Evolutionary conservation across 1,284 basidiomycete species (phyloP).

Genomic region (Cutaneotrichosporon cutaneum): DNA sequence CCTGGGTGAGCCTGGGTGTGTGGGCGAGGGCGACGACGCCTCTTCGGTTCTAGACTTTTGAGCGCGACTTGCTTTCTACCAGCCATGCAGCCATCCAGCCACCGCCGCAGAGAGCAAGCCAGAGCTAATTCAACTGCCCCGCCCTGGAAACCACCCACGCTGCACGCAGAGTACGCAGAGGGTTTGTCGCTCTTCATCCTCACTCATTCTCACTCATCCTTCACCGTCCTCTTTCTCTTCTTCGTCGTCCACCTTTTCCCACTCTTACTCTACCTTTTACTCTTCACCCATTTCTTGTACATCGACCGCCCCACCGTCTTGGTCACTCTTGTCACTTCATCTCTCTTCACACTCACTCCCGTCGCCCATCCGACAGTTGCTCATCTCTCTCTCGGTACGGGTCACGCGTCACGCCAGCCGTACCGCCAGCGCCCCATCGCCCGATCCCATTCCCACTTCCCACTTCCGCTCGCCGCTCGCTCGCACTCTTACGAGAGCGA

Average conservation of each 20-base stretch:
- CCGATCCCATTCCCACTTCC: not conserved
- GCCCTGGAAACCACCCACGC: not conserved
- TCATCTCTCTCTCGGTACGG: not conserved
- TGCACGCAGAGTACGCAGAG: too few relatives aligned
- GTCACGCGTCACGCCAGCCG: conserved; percentile 9
- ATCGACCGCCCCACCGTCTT: not conserved
- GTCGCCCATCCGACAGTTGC: not conserved
- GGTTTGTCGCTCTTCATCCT: too few relatives aligned
- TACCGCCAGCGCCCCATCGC: not conserved
- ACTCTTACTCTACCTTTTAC: not conserved
- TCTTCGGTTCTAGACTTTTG: not conserved
- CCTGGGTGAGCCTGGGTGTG: not conserved
- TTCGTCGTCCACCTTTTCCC: too few relatives aligned
- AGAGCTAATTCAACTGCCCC: not conserved
- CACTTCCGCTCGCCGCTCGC: not conserved
- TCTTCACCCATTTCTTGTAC: not conserved
- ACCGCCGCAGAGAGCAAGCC: not conserved
- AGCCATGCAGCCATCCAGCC: too few relatives aligned
- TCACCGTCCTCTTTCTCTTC: not conserved
- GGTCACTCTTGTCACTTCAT: not conserved
- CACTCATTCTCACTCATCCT: not conserved
- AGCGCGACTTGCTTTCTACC: conserved; percentile 9
- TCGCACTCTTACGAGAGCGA: not conserved
- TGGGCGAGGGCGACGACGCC: too few relatives aligned
- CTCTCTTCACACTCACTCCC: not conserved